phyloP scores from a whole-genome alignment of 2,329 filamentous ascomycete genomes.

The Botrytis squamosa region DNA sequence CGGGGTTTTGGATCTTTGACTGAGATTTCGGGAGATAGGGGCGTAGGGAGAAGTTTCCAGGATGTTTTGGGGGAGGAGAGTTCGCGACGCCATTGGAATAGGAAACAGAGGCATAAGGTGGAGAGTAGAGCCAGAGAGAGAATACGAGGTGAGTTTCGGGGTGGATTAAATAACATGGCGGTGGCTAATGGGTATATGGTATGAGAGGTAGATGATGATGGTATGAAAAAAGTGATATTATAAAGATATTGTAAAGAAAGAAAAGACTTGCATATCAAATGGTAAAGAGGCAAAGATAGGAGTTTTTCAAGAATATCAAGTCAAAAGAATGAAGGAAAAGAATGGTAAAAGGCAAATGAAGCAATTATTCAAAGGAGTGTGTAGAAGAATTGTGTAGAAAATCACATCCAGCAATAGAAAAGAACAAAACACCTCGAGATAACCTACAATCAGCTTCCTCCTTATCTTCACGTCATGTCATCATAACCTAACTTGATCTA shows the following conservation, averaged over 20 bases:
- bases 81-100: conserved; percentile 14
- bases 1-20: conserved; percentile 4
- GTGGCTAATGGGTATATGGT: not conserved
- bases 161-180: conserved; percentile 11
- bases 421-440: not conserved
- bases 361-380: not conserved
- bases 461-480: conserved; percentile 9
- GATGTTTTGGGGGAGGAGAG: conserved; percentile 14
- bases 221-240: not conserved
- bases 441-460: not conserved
- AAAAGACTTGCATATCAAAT: not conserved
- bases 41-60: not conserved
- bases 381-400: not conserved
- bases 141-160: conserved; percentile 12
- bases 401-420: not conserved
- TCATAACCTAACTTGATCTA: not conserved
- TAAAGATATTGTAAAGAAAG: not conserved
- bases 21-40: not conserved
- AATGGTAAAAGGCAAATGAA: not conserved
- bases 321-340: not conserved
- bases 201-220: not conserved
- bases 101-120: conserved; percentile 9
- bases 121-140: not conserved
- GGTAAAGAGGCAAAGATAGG: not conserved
- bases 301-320: not conserved